These are phyloP conservation scores for Hemerocallis citrina DNA, from an alignment of 106 monocot genomes.

Conservation along the genomic window DNA sequence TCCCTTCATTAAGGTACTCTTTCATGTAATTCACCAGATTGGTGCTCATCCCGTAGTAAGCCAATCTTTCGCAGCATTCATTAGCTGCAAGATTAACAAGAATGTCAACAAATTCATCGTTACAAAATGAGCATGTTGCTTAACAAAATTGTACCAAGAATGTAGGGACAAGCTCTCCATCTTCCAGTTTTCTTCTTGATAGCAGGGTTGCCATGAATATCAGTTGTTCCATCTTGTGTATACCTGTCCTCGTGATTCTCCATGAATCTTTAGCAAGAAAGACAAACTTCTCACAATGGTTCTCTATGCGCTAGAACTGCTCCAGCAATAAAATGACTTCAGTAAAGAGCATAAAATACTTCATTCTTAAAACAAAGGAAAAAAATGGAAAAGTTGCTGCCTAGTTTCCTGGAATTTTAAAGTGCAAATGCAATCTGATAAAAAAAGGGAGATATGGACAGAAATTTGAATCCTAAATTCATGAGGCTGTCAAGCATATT, in stretches of 20 bases:
- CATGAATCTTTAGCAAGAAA: slow-evolving; percentile 2
- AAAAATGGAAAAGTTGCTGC: too few relatives aligned
- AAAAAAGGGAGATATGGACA: too few relatives aligned
- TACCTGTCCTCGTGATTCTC: slow-evolving; percentile 21
- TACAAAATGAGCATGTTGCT: neutral
- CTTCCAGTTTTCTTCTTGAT: slow-evolving; percentile 43
- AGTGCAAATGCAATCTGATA: too few relatives aligned
- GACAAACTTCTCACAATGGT: too few relatives aligned
- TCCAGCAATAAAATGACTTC: too few relatives aligned
- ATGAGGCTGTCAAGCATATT: too few relatives aligned
- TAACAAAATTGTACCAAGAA: slow-evolving; percentile 39
- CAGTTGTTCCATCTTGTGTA: slow-evolving; percentile 58
- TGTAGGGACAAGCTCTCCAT: slow-evolving; percentile 64
- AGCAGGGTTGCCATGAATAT: slow-evolving; percentile 49
- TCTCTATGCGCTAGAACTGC: too few relatives aligned
- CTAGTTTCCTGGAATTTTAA: too few relatives aligned
- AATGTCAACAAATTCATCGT: neutral
- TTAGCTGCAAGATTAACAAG: slow-evolving; percentile 20
- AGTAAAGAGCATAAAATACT: too few relatives aligned
- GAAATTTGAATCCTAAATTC: too few relatives aligned
- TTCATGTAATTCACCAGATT: slow-evolving; percentile 57
- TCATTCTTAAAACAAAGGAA: too few relatives aligned
- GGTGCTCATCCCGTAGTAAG: slow-evolving; percentile 64
- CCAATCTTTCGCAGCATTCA: slow-evolving; percentile 50
- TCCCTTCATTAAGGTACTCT: slow-evolving; percentile 21